Evolutionary conservation across 2,329 filamentous ascomycete species (phyloP).

Genomic region (Bipolaris sorokiniana): DNA sequence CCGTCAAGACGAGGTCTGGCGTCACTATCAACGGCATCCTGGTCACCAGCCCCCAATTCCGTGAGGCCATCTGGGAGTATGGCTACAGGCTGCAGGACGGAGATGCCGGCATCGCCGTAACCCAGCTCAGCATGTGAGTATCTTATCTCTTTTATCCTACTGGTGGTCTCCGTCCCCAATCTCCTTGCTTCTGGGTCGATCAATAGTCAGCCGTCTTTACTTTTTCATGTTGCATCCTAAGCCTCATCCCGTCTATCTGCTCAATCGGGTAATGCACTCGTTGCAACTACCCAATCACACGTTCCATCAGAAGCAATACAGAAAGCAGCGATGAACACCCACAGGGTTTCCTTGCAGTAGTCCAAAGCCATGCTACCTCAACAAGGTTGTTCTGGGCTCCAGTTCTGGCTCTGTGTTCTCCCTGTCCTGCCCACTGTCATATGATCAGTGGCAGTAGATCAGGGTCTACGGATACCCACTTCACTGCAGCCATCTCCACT

Average conservation of each 20-base stretch:
- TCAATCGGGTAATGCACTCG: conserved; percentile 17
- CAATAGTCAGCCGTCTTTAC: conserved; percentile 2
- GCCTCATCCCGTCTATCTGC: conserved; percentile 7
- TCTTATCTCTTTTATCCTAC: neutral
- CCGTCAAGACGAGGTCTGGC: conserved; percentile 63
- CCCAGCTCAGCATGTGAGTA: conserved; percentile 78
- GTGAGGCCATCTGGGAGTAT: conserved; percentile 86
- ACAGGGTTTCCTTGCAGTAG: neutral
- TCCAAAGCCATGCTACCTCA: neutral
- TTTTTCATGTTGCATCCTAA: conserved; percentile 5
- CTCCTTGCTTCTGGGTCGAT: neutral
- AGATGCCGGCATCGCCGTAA: conserved; percentile 79
- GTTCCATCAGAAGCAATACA: neutral
- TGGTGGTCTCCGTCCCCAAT: neutral
- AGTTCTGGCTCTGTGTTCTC: neutral
- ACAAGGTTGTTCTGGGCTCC: neutral
- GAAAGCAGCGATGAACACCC: neutral
- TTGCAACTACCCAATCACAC: conserved; percentile 5
- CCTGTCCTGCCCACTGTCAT: neutral
- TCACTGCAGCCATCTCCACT: neutral
- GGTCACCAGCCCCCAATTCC: conserved; percentile 90
- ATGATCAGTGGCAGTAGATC: neutral
- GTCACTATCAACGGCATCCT: conserved; percentile 73
- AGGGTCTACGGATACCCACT: neutral
- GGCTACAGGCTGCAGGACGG: conserved; percentile 72